phyloP scores from a whole-genome alignment of 805 yeast genomes.

The Kurtzmaniella fragi region DNA sequence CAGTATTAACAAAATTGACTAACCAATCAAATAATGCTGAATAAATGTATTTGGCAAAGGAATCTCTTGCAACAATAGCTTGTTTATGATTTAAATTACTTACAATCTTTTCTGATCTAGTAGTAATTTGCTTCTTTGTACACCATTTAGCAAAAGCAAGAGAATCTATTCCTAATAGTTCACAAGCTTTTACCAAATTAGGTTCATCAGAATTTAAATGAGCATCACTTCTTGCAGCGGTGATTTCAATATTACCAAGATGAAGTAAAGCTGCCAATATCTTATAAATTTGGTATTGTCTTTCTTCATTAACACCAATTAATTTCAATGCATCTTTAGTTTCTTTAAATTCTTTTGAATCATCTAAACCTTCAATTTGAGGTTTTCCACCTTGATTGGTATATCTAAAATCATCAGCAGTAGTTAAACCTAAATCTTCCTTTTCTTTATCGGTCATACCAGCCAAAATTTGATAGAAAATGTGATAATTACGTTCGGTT shows the following conservation, averaged over 20 bases:
- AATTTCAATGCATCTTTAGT: constrained; percentile 73
- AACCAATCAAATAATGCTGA: constrained; percentile 94
- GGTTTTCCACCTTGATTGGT: constrained; percentile 86
- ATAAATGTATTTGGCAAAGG: constrained; percentile 93
- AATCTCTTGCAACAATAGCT: constrained; percentile 88
- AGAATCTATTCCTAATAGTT: constrained; percentile 77
- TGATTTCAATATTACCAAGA: constrained; percentile 86
- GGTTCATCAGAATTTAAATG: constrained; percentile 82
- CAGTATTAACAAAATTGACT: constrained; percentile 75
- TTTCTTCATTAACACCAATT: constrained; percentile 63
- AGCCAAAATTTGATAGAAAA: constrained; percentile 81
- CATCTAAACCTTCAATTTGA: constrained; percentile 73
- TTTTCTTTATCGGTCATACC: constrained; percentile 62
- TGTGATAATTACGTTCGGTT: constrained; percentile 91
- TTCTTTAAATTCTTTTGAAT: constrained; percentile 66
- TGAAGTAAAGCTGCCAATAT: constrained; percentile 85
- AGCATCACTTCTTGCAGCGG: constrained; percentile 82
- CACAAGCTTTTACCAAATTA: constrained; percentile 74
- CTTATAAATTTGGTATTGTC: constrained; percentile 66
- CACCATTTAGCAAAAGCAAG: constrained; percentile 80
- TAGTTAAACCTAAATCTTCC: constrained; percentile 52
- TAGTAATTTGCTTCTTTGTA: constrained; percentile 83
- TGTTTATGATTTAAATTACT: constrained; percentile 78
- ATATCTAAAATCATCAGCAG: constrained; percentile 68
- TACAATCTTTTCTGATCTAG: constrained; percentile 88